Conservation (phyloP, 1,139 yeast genomes). For the Taphrina flavorubra region DNA sequence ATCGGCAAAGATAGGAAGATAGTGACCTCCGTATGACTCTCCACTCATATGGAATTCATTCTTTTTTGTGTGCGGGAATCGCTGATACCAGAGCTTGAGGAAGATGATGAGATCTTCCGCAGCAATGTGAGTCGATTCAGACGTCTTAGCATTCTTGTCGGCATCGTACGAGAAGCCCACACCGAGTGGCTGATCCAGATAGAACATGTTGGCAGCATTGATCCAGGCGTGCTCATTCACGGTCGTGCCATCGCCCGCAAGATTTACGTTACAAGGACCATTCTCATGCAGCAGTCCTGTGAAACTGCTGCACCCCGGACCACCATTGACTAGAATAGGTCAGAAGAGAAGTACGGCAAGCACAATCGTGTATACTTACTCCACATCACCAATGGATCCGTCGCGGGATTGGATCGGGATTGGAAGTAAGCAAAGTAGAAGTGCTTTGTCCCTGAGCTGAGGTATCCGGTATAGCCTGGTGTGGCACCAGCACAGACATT, state of each 20-base stretch:
- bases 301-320: slow-evolving; percentile 96
- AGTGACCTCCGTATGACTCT: slow-evolving; percentile 96
- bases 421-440: slow-evolving; percentile 86
- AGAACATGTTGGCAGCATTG: slow-evolving; percentile 26
- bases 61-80: slow-evolving; percentile 64
- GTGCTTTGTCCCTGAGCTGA: slow-evolving; percentile 81
- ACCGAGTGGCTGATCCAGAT: slow-evolving; percentile 92
- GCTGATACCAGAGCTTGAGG: slow-evolving; percentile 65
- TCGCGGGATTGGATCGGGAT: slow-evolving; percentile 83
- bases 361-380: slow-evolving; percentile 58
- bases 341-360: too few species aligned
- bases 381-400: slow-evolving; percentile 86
- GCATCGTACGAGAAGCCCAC: slow-evolving; percentile 75
- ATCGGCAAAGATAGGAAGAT: slow-evolving; percentile 82
- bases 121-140: slow-evolving; percentile 5
- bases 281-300: slow-evolving; percentile 93
- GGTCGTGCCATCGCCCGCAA: slow-evolving; percentile 63
- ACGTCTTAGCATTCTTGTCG: slow-evolving; percentile 50
- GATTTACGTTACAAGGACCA: slow-evolving; percentile 82
- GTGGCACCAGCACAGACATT: slow-evolving; percentile 26
- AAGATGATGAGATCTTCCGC: slow-evolving; percentile 55
- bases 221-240: slow-evolving; percentile 56
- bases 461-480: slow-evolving; percentile 70
- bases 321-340: slow-evolving; percentile 59
- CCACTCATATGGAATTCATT: slow-evolving; percentile 71